Percentiles rank a stretch among this genome's conserved stretches.
These are phyloP conservation scores for Aphanomyces euteiches DNA, from an alignment of 352 stramenopile genomes.

Conservation along the genomic window DNA sequence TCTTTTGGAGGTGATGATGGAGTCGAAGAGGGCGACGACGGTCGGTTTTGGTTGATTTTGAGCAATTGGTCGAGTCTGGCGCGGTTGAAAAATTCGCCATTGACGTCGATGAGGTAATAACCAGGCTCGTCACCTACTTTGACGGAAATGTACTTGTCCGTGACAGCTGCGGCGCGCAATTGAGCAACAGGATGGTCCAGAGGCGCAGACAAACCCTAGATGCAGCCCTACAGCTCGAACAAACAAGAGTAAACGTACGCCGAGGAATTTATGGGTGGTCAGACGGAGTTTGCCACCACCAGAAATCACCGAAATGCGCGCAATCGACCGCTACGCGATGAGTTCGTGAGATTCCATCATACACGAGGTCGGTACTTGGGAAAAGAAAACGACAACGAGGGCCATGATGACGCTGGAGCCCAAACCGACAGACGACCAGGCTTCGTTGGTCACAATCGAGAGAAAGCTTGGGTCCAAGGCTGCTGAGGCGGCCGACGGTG, in stretches of 20 bases:
- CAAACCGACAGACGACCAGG: conserved; percentile 74
- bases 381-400: conserved; percentile 78
- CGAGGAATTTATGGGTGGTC: conserved; percentile 86
- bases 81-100: conserved; percentile 82
- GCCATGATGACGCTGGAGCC: conserved; percentile 76
- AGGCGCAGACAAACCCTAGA: conserved; percentile 54
- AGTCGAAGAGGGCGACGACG: not conserved
- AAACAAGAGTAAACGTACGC: conserved; percentile 39
- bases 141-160: conserved; percentile 83
- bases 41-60: conserved; percentile 32
- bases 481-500: conserved; percentile 49
- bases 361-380: conserved; percentile 42
- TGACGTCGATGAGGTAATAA: conserved; percentile 77
- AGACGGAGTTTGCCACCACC: conserved; percentile 79
- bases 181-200: conserved; percentile 65
- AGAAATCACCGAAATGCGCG: conserved; percentile 68
- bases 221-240: not conserved
- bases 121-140: conserved; percentile 67
- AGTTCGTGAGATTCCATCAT: conserved; percentile 5
- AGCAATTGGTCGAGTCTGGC: conserved; percentile 85
- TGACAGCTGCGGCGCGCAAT: conserved; percentile 75
- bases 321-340: conserved; percentile 56
- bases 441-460: conserved; percentile 75
- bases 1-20: not conserved
- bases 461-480: conserved; percentile 69